Evolutionary conservation across 306 rosid genomes (phyloP).

Genomic region (Quercus berberidifolia): DNA sequence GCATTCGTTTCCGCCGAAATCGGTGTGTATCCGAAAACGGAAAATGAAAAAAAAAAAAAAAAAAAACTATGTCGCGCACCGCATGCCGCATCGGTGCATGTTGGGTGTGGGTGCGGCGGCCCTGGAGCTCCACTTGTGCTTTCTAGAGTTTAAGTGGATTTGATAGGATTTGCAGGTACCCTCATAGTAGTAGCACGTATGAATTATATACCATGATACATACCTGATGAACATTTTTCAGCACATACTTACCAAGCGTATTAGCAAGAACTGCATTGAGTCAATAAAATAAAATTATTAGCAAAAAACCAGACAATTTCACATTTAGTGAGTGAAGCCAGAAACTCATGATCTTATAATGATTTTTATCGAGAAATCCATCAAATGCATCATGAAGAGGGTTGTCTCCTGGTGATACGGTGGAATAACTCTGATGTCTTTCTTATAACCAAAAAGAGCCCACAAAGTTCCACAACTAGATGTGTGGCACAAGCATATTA

Average conservation of each 20-base stretch:
- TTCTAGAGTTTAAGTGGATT: too few relatives aligned
- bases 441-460: neutral
- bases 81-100: too few relatives aligned
- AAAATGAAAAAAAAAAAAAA: too few relatives aligned
- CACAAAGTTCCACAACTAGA: neutral
- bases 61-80: too few relatives aligned
- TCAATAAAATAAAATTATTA: slow-evolving; percentile 16
- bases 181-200: neutral
- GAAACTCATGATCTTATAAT: neutral
- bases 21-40: fast-evolving
- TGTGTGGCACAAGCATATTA: too few relatives aligned
- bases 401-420: neutral
- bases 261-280: slow-evolving; percentile 44
- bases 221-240: slow-evolving; percentile 73
- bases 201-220: neutral
- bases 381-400: neutral
- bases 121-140: too few relatives aligned
- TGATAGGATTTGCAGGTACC: slow-evolving; percentile 7
- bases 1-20: too few relatives aligned
- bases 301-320: neutral
- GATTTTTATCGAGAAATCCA: neutral
- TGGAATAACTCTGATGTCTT: neutral
- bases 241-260: slow-evolving; percentile 43
- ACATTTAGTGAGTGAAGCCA: neutral
- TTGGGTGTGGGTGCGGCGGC: too few relatives aligned